These are phyloP conservation scores for Talaromyces adpressus DNA, from an alignment of 495 filamentous ascomycete species.

Conservation along the genomic window DNA sequence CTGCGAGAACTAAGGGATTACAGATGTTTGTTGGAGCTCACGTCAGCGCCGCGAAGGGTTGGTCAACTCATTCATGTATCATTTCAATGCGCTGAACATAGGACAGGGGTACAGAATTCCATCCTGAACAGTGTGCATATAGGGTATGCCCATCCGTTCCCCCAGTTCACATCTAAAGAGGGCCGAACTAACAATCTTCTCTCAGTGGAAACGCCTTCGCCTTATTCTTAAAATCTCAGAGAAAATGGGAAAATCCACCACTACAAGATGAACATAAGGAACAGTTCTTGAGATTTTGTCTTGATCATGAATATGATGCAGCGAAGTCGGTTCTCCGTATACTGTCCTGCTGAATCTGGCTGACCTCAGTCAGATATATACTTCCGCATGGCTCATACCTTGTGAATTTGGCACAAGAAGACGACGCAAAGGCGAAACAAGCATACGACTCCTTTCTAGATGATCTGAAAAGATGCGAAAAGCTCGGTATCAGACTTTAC, in stretches of 20 bases:
- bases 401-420: conserved; percentile 85
- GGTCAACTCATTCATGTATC: conserved; percentile 12
- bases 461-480: conserved; percentile 80
- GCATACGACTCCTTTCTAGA: conserved; percentile 83
- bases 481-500: conserved; percentile 82
- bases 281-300: conserved; percentile 59
- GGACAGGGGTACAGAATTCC: conserved; percentile 76
- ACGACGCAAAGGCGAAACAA: conserved; percentile 72
- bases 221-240: conserved; percentile 89
- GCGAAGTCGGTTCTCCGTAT: conserved; percentile 34
- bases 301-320: conserved; percentile 66
- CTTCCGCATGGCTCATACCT: conserved; percentile 94
- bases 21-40: conserved; percentile 89
- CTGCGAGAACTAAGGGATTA: conserved; percentile 57
- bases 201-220: conserved; percentile 81
- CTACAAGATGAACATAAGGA: conserved; percentile 58
- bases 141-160: conserved; percentile 34
- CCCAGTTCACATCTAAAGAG: not conserved
- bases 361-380: conserved; percentile 45
- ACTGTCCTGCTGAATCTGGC: not conserved
- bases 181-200: conserved; percentile 10
- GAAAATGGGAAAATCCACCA: conserved; percentile 86
- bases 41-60: conserved; percentile 81
- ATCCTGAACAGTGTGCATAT: conserved; percentile 73
- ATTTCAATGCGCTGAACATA: not conserved